These are phyloP conservation scores for Penicillium sp. DNA, from an alignment of 2,329 filamentous ascomycete species.

Conservation along the genomic window DNA sequence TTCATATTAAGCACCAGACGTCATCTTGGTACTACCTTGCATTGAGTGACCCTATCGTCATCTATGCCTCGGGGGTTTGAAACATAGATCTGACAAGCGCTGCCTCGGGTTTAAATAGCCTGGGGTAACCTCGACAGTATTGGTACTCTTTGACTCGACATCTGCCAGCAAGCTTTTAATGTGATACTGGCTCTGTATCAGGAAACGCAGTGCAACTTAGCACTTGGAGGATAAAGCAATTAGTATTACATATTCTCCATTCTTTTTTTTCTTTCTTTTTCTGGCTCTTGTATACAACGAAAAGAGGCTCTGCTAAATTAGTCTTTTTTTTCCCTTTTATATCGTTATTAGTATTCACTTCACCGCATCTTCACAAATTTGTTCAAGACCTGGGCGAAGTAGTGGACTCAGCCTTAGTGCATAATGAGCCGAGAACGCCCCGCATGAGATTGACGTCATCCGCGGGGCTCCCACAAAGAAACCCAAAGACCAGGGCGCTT, in stretches of 20 bases:
- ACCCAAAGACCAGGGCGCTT: neutral
- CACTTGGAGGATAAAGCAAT: neutral
- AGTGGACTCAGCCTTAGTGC: conserved; percentile 1
- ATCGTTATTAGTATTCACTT: neutral
- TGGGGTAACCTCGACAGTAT: neutral
- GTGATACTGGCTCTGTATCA: neutral
- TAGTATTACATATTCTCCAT: neutral
- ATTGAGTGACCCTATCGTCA: neutral
- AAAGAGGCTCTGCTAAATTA: neutral
- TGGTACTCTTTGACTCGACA: neutral
- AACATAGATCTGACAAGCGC: neutral
- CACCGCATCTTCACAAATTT: neutral
- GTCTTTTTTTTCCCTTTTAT: neutral
- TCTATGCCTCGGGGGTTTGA: neutral
- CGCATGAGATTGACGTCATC: neutral
- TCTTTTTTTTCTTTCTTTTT: neutral
- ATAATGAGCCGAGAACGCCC: neutral
- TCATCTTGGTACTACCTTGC: neutral
- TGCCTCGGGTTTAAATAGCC: neutral
- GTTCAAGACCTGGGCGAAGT: neutral
- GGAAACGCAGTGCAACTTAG: neutral
- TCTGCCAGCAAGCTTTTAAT: neutral
- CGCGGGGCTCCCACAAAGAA: neutral
- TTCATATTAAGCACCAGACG: neutral
- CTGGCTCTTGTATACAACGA: neutral